Evolutionary conservation across 768 basidiomycete species (phyloP).

Genomic region (Candolleomyces efflorescens): DNA sequence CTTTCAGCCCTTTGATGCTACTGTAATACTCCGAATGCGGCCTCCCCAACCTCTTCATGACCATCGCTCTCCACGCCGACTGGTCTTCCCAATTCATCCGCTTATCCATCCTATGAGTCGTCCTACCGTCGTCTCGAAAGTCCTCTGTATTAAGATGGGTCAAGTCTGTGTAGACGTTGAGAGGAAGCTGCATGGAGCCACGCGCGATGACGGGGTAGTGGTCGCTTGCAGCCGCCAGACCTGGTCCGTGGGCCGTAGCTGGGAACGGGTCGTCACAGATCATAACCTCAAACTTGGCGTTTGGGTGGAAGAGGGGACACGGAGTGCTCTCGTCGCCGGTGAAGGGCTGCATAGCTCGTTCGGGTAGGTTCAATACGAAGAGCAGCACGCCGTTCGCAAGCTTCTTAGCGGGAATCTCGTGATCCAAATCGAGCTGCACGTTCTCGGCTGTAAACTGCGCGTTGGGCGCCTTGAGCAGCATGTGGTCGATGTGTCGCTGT

Average conservation of each 20-base stretch:
- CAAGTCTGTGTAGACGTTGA: conserved; percentile 3
- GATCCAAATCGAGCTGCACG: conserved; percentile 14
- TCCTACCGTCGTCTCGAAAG: conserved; percentile 3
- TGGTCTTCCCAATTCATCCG: conserved; percentile 7
- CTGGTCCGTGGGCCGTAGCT: conserved; percentile 15
- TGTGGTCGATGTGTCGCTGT: conserved; percentile 32
- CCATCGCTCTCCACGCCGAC: conserved; percentile 7
- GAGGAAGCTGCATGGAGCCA: conserved; percentile 4
- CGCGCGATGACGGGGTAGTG: conserved; percentile 2
- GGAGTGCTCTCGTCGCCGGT: conserved; percentile 7
- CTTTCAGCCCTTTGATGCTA: not conserved
- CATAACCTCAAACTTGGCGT: conserved; percentile 12
- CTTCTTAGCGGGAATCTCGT: not conserved
- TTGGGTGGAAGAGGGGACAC: conserved; percentile 13
- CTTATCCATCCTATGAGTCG: not conserved
- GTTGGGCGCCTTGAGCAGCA: conserved; percentile 22
- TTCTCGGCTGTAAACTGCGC: conserved; percentile 20
- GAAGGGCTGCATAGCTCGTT: conserved; percentile 18
- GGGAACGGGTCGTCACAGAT: conserved; percentile 15
- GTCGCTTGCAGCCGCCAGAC: conserved; percentile 7
- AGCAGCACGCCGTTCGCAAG: conserved; percentile 8
- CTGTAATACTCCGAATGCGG: not conserved
- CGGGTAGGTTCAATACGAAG: conserved; percentile 12
- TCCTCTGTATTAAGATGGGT: not conserved
- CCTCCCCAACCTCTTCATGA: not conserved